Evolutionary conservation across 2,329 filamentous ascomycete genomes (phyloP).

Genomic region (Orbilia brochopaga): DNA sequence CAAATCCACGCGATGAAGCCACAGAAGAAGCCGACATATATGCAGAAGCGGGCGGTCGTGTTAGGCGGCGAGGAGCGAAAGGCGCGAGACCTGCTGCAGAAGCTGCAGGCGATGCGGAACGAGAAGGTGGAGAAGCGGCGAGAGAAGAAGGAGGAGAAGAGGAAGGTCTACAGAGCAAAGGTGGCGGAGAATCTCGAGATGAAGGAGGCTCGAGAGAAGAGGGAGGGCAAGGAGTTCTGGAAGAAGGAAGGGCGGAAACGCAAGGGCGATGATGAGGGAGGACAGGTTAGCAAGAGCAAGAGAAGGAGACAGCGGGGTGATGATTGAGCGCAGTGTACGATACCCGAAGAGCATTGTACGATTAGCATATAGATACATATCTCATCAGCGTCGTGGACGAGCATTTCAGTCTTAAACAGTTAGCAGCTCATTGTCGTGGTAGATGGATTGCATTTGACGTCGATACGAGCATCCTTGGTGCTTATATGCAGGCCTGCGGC

Average conservation of each 20-base stretch:
- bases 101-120: conserved; percentile 86
- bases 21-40: conserved; percentile 81
- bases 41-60: conserved; percentile 93
- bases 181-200: conserved; percentile 82
- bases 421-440: no score
- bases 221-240: conserved; percentile 93
- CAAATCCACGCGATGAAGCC: conserved; percentile 83
- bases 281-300: conserved; percentile 60
- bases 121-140: conserved; percentile 85
- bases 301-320: conserved; percentile 51
- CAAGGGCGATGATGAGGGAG: conserved; percentile 64
- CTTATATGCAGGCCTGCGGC: neutral
- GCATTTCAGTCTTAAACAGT: conserved; percentile 2
- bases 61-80: conserved; percentile 82
- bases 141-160: conserved; percentile 85
- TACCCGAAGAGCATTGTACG: conserved; percentile 3
- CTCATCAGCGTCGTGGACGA: no score
- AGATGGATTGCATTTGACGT: no score
- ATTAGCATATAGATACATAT: neutral
- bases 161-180: conserved; percentile 79
- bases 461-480: neutral
- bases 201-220: conserved; percentile 83
- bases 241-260: conserved; percentile 83
- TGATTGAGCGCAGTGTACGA: conserved; percentile 26
- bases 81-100: conserved; percentile 86